Base-by-base conservation (phyloP, 768 basidiomycete genomes). In the Fomitopsis pulvina region DNA sequence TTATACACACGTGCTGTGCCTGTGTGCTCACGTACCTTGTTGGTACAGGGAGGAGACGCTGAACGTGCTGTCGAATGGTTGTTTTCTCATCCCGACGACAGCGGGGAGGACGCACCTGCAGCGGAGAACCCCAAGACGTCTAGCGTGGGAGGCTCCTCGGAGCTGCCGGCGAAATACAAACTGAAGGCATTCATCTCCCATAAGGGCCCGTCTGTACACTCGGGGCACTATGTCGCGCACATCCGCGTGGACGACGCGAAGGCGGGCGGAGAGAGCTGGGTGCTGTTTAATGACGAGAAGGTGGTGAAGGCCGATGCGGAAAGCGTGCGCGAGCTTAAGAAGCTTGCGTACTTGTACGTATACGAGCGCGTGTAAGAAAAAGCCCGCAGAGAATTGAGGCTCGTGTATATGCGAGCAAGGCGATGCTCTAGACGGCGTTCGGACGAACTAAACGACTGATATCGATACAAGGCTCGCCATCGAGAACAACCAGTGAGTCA, bases 171-270 rank as follows among this genome's bases (percentile, higher is more conserved):
- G 4, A 68, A 69, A 12, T 99, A 91, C 70, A 71, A 72, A 25
- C 77, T 99, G 25, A 88, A 92, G 62, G 92, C 90, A 8, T 99
- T 98, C 71, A 83, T 99, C 60, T 96, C 93, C 44, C 95, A 99
- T 73, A 98, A 96, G 61, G 94, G 95, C 0, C 88, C 90, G 0
- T 93, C 90, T 0, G 92, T 94, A 22, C 95, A 97, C 62, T 95
- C 92, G 0, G 94, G 87, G 0, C 94, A 92, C 59, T 95, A 96
- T 59, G 90, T 94, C 11, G 89, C 89, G 22, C 90, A 94, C 61
- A 75, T 91, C 26, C 71, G 76, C 47, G 53, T 56, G 22, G 71
- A 71, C 53, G 67, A 68, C 18, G 56, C 57, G 14, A 62, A 60
- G 47, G 50, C 45, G 45, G 61, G 64, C 4, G 78, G 70, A 28